Percentiles rank a stretch among this genome's conserved stretches.
Conservation (phyloP, 1,139 yeast species). For the Kodamaea sp. region DNA sequence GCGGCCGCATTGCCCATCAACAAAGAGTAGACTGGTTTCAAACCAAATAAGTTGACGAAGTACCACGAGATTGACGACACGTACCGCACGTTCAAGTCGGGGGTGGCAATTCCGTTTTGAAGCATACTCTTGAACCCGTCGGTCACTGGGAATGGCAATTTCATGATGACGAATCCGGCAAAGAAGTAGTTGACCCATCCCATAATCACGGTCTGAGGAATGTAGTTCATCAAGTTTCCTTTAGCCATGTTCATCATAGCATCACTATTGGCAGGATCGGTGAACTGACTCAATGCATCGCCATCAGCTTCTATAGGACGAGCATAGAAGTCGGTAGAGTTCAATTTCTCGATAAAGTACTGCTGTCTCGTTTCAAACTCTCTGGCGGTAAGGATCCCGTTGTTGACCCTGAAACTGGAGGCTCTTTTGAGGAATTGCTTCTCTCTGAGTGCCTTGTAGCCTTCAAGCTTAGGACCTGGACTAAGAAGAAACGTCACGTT, state of each 20-base stretch:
- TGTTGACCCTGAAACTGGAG: slow-evolving; percentile 50
- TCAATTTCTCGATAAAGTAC: slow-evolving; percentile 46
- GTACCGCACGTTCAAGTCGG: slow-evolving; percentile 86
- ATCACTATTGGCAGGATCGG: slow-evolving; percentile 73
- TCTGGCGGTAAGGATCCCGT: slow-evolving; percentile 40
- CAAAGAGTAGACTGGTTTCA: slow-evolving; percentile 76
- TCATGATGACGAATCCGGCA: slow-evolving; percentile 83
- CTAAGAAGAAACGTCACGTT: slow-evolving; percentile 62
- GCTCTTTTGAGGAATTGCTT: slow-evolving; percentile 62
- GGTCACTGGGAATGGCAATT: slow-evolving; percentile 67
- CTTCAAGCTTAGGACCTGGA: slow-evolving; percentile 57
- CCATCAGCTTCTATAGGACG: slow-evolving; percentile 40
- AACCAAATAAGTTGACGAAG: slow-evolving; percentile 83
- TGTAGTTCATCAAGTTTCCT: slow-evolving; percentile 76
- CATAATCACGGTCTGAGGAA: slow-evolving; percentile 93
- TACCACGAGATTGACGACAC: slow-evolving; percentile 99
- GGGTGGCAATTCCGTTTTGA: slow-evolving; percentile 83
- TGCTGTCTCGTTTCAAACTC: slow-evolving; percentile 54
- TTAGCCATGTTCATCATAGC: slow-evolving; percentile 80
- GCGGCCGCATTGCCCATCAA: slow-evolving; percentile 59
- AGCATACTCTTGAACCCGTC: slow-evolving; percentile 88
- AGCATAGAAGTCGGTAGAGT: slow-evolving; percentile 52
- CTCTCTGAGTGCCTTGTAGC: slow-evolving; percentile 59
- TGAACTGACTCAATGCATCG: slow-evolving; percentile 59
- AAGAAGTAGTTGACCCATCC: slow-evolving; percentile 95